These are phyloP conservation scores for Antrodiella citrinella DNA, from an alignment of 768 basidiomycete species.

Conservation along the genomic window DNA sequence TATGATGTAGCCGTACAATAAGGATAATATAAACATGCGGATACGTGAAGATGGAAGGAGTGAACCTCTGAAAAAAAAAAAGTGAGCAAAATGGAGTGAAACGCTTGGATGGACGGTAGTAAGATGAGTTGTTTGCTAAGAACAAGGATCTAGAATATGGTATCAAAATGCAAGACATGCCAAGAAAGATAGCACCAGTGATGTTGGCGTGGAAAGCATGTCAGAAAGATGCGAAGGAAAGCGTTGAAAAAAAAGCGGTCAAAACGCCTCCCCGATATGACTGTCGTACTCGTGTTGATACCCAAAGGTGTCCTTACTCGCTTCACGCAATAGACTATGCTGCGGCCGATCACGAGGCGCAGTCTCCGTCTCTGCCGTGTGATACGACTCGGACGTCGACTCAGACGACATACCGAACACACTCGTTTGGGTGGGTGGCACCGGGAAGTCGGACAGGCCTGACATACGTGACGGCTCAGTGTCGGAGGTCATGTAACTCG, in stretches of 20 bases:
- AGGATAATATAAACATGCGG: conserved; percentile 1
- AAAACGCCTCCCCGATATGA: conserved; percentile 19
- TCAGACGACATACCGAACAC: conserved; percentile 30
- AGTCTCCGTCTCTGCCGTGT: conserved; percentile 28
- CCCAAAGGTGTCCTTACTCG: conserved; percentile 20
- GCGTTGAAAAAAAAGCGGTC: background rate
- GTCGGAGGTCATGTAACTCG: conserved; percentile 54
- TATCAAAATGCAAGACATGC: too few relatives aligned
- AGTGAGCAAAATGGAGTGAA: background rate
- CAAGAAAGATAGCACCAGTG: too few relatives aligned
- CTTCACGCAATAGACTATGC: conserved; percentile 10
- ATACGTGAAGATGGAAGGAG: conserved; percentile 1
- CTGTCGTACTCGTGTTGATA: conserved; percentile 12
- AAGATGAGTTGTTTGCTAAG: too few relatives aligned
- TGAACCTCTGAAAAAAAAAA: background rate
- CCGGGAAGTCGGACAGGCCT: conserved; percentile 64
- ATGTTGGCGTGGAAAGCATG: too few relatives aligned
- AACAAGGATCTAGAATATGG: background rate
- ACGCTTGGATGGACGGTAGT: too few relatives aligned
- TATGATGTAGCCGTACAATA: conserved; percentile 6
- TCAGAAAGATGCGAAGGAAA: too few relatives aligned
- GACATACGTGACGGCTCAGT: conserved; percentile 60
- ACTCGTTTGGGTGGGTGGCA: conserved; percentile 38
- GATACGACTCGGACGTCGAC: conserved; percentile 24
- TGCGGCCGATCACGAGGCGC: conserved; percentile 7